Conservation (phyloP, 768 basidiomycete species). For the Lyophyllum semitale region DNA sequence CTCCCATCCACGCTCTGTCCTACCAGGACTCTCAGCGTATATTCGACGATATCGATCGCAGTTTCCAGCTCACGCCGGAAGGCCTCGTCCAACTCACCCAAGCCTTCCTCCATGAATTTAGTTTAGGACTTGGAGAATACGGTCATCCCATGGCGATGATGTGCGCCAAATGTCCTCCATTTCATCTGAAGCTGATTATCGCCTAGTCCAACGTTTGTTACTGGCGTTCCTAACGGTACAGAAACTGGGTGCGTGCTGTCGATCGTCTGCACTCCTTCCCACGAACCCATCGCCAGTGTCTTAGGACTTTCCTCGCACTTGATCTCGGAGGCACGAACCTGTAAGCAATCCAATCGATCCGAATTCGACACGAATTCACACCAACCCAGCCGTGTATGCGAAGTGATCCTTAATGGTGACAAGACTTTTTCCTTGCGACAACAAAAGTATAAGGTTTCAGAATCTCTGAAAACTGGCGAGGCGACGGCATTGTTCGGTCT, state of each 20-base stretch:
- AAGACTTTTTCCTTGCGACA: conserved; percentile 88
- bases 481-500: conserved; percentile 84
- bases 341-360: conserved; percentile 45
- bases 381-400: conserved; percentile 80
- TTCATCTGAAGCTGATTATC: conserved; percentile 12
- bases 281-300: conserved; percentile 4
- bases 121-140: conserved; percentile 70
- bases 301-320: conserved; percentile 91
- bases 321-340: conserved; percentile 98
- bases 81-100: conserved; percentile 69
- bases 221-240: conserved; percentile 90
- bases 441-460: conserved; percentile 96
- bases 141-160: conserved; percentile 92
- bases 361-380: conserved; percentile 9
- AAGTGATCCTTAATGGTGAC: conserved; percentile 89
- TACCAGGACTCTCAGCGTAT: conserved; percentile 45
- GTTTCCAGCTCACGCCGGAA: conserved; percentile 69
- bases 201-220: conserved; percentile 87
- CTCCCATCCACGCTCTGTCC: conserved; percentile 43
- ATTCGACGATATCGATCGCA: conserved; percentile 67
- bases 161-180: conserved; percentile 37
- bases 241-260: conserved; percentile 76
- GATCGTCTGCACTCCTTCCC: background rate
- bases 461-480: conserved; percentile 90
- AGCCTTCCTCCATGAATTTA: conserved; percentile 81